Percentiles rank a stretch among this genome's conserved stretches.
These are phyloP conservation scores for Septoria petroselini DNA, from an alignment of 2,329 filamentous ascomycete genomes.

Conservation along the genomic window DNA sequence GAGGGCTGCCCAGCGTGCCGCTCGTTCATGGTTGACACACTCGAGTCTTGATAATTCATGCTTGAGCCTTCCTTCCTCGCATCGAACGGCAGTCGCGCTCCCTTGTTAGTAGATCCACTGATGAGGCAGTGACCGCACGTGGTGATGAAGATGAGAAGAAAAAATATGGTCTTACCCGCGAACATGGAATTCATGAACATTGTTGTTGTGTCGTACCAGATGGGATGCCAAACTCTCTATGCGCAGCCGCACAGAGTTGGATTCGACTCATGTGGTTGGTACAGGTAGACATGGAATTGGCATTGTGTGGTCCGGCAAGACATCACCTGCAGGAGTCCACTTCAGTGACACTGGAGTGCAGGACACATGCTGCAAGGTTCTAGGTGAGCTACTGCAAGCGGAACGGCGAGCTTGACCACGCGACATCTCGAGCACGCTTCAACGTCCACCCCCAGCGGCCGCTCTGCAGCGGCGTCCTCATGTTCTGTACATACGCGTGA, in stretches of 20 bases:
- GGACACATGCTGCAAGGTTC: slow-evolving; percentile 6
- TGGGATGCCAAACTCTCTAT: neutral
- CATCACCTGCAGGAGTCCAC: neutral
- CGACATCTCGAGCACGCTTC: neutral
- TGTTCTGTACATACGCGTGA: no score
- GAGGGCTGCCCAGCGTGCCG: no score
- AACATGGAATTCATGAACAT: slow-evolving; percentile 26
- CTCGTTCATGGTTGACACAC: no score
- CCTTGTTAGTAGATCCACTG: neutral
- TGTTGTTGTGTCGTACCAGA: neutral
- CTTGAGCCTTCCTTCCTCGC: neutral
- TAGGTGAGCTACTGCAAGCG: slow-evolving; percentile 5
- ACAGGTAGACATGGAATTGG: neutral
- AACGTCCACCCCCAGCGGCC: no score
- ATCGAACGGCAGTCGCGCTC: neutral
- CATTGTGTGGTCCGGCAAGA: neutral
- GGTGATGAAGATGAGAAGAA: neutral
- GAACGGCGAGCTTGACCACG: neutral
- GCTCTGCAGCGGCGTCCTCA: no score
- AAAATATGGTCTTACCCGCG: slow-evolving; percentile 15
- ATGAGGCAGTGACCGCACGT: neutral
- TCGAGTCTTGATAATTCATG: neutral
- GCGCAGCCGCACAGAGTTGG: neutral
- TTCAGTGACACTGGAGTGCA: slow-evolving; percentile 4
- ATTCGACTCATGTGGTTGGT: neutral